phyloP scores from a whole-genome alignment of 2,329 filamentous ascomycete species.

The Aspergillus jensenii region DNA sequence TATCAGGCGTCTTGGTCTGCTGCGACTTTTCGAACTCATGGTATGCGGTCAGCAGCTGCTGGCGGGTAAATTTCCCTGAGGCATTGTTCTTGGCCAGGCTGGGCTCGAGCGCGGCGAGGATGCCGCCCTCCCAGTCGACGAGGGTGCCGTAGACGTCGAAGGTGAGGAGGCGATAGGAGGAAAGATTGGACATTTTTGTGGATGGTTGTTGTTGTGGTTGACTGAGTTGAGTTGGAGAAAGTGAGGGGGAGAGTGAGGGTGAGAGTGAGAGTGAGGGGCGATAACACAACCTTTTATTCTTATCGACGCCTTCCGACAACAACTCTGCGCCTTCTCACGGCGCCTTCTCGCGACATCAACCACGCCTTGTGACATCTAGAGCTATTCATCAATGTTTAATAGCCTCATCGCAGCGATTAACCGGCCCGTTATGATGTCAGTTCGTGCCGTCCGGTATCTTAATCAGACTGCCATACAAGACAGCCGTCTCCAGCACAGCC shows the following conservation, averaged over 20 bases:
- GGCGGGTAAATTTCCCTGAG: constrained; percentile 30
- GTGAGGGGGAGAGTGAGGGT: background rate
- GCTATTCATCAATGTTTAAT: background rate
- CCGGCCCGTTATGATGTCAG: too few species aligned
- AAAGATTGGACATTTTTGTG: constrained; percentile 29
- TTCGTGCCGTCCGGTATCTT: too few species aligned
- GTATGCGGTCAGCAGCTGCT: constrained; percentile 24
- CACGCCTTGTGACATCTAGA: constrained; percentile 26
- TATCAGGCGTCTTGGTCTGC: constrained; percentile 55
- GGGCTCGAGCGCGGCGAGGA: constrained; percentile 53
- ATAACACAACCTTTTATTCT: background rate
- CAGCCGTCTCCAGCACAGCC: too few species aligned
- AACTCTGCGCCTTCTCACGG: background rate
- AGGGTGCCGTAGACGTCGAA: constrained; percentile 82
- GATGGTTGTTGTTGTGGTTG: background rate
- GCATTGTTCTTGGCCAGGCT: constrained; percentile 33
- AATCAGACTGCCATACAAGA: too few species aligned
- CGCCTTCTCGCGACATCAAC: background rate
- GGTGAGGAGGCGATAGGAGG: constrained; percentile 55
- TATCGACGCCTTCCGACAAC: constrained; percentile 2
- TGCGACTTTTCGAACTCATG: constrained; percentile 45
- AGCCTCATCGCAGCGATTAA: too few species aligned
- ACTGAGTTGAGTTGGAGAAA: background rate
- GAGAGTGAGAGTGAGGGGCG: background rate
- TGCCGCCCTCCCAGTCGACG: constrained; percentile 74